Base-by-base conservation (phyloP, 352 stramenopile species). In the Elongisporangium anandrum region DNA sequence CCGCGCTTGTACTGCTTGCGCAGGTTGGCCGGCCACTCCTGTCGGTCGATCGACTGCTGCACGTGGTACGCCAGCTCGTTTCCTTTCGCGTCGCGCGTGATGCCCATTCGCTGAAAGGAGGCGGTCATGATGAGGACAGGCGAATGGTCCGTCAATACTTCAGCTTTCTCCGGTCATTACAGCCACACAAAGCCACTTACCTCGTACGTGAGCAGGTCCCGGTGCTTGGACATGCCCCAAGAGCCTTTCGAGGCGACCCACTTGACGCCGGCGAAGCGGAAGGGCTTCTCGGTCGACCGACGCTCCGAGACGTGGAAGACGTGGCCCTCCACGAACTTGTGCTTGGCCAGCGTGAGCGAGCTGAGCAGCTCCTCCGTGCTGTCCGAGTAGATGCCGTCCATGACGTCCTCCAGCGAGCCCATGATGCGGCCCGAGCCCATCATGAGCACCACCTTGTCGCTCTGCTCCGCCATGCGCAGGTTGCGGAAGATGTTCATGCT, bases 41-140 rank as follows among this genome's bases (percentile, higher is more conserved):
- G 65, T 47, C 77, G 77, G 41, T 84, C 77, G 53, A 86, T 86
- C 51, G 73, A 86, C 66, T 84, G 73, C 34, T 82, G 24, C 3
- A 86, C 73, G 60, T 86, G 73, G 50, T 77, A 86, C 29, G 65
- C 77, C 6, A 86, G 56, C 9, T 76, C 64, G 6, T 80, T 79
- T 8, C 76, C 76, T 2, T 69, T 73, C 10, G 66, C 64, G 48
- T 87, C 77, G 1, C 61, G 72, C 52, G 72, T 82, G 38, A 68
- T 79, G 1, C 77, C 77, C 74, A 84, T 87, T 13, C 77, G 71
- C 49, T 12, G 21, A 21, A 16, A 38, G n/a, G n/a, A n/a, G n/a
- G n/a, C 56, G 56, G 24, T 34, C 24, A 7, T 67, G 29, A 57
- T 8, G 13, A 41, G 29, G 29, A 41, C 29, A 41, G 29, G 29